A percentile compares a stretch with the other conserved stretches of the same genome.
Evolutionary conservation across 1,284 basidiomycete genomes (phyloP).

Genomic region (Cryptococcus wingfieldii): DNA sequence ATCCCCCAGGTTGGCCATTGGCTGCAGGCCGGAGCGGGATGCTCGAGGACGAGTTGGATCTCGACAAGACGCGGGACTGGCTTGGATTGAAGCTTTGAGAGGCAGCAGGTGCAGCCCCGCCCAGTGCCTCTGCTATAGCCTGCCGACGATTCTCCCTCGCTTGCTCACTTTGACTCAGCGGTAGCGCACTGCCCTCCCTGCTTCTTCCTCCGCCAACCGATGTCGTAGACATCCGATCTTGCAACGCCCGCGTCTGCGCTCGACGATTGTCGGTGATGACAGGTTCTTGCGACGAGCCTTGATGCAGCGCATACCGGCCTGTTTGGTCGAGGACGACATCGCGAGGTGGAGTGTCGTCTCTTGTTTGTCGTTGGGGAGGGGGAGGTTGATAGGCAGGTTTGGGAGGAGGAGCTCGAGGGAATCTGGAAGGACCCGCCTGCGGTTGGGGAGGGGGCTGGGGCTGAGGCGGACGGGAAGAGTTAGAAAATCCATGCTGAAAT

Average conservation of each 20-base stretch:
- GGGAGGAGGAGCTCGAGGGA: no score
- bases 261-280: conserved; percentile 26
- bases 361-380: neutral
- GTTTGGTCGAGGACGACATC: conserved; percentile 29
- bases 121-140: conserved; percentile 14
- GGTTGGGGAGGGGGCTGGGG: no score
- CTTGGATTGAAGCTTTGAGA: neutral
- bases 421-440: no score
- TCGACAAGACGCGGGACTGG: conserved; percentile 1
- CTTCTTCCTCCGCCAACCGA: neutral
- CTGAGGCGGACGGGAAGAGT: no score
- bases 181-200: no score
- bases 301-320: conserved; percentile 27
- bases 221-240: conserved; percentile 7
- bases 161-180: neutral
- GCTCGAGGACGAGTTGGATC: conserved; percentile 12
- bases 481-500: no score
- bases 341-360: conserved; percentile 15
- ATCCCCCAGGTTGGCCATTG: neutral
- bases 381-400: no score
- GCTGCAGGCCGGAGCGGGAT: neutral
- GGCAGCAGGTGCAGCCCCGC: neutral
- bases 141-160: conserved; percentile 3
- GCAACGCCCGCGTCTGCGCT: conserved; percentile 13
- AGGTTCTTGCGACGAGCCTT: conserved; percentile 1